Conservation (phyloP, 1,139 yeast genomes). For the Diutina sp. region DNA sequence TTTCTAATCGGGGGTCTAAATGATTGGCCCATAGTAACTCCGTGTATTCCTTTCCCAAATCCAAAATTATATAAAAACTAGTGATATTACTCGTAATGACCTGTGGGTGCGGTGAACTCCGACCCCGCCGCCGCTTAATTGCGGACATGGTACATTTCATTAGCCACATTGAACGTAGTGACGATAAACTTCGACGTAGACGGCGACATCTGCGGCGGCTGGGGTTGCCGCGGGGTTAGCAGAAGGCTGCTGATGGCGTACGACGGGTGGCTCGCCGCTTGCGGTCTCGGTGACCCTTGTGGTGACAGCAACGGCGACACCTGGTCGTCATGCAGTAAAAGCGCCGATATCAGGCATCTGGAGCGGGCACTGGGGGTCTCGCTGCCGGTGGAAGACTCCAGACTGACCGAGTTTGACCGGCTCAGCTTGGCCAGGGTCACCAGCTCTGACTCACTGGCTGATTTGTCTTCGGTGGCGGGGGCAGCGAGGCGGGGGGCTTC, state of each 20-base stretch:
- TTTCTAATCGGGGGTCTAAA: background rate
- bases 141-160: background rate
- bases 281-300: background rate
- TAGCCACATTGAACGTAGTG: slow-evolving; percentile 1
- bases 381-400: background rate
- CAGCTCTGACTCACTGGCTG: background rate
- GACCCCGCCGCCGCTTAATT: background rate
- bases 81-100: too few relatives aligned
- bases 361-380: background rate
- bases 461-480: background rate
- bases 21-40: background rate
- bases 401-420: background rate
- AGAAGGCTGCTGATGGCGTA: background rate
- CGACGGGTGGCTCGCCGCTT: background rate
- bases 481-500: background rate
- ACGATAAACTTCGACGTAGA: background rate
- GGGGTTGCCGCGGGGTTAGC: background rate
- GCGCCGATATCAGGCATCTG: background rate
- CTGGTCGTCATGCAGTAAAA: background rate
- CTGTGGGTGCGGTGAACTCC: background rate
- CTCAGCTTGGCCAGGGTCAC: background rate
- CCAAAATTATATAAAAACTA: background rate
- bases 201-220: background rate
- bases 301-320: background rate
- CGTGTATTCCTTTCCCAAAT: background rate